Percentiles rank a stretch among this genome's conserved stretches.
These are phyloP conservation scores for Arbutus unedo DNA, from an alignment of 148 eudicot species.

Conservation along the genomic window DNA sequence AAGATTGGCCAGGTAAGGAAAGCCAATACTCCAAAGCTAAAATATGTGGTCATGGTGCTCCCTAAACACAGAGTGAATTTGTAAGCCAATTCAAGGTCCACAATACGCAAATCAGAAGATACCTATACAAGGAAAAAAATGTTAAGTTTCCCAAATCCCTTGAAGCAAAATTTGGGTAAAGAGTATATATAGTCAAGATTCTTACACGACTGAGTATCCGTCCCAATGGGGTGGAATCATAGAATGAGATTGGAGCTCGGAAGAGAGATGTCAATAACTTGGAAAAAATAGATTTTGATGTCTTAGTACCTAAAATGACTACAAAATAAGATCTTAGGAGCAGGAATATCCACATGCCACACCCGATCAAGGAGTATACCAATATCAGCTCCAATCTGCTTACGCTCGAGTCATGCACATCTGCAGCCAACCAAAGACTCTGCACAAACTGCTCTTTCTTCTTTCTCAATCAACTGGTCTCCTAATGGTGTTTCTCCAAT, in stretches of 20 bases:
- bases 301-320: conserved; percentile 34
- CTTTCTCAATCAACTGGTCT: conserved; percentile 51
- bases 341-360: conserved; percentile 30
- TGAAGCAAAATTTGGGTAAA: conserved; percentile 7
- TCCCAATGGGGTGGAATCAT: conserved; percentile 63
- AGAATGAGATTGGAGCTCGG: conserved; percentile 63
- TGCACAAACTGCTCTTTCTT: conserved; percentile 57
- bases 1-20: conserved; percentile 56
- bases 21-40: conserved; percentile 42
- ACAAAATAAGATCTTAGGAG: conserved; percentile 34
- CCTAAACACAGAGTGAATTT: conserved; percentile 27
- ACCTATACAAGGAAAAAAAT: conserved; percentile 25
- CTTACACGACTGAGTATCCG: conserved; percentile 64
- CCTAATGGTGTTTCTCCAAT: conserved; percentile 8
- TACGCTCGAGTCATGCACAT: conserved; percentile 28
- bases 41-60: conserved; percentile 35
- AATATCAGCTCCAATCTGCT: conserved; percentile 24
- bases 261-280: conserved; percentile 42
- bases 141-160: not conserved
- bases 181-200: not conserved
- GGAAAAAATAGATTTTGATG: conserved; percentile 47
- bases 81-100: conserved; percentile 51
- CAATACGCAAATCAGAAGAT: conserved; percentile 47
- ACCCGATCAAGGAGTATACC: conserved; percentile 37
- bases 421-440: conserved; percentile 47